phyloP scores from a whole-genome alignment of 352 stramenopile genomes.

The Pythium rishiriense region DNA sequence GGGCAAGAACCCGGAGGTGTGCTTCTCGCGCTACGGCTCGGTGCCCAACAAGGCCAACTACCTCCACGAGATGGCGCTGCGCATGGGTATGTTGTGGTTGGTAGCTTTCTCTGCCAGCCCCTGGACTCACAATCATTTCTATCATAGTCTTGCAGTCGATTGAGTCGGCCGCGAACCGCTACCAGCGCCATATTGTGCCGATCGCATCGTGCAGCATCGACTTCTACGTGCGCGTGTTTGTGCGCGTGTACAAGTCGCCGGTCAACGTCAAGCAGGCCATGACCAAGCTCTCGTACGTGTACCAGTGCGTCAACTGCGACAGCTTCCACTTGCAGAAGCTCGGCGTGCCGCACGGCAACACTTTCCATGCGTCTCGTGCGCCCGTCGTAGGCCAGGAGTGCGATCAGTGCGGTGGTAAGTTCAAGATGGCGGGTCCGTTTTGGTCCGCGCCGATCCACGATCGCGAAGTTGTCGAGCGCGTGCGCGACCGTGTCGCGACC shows the following conservation, averaged over 20 bases:
- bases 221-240: slow-evolving; percentile 99
- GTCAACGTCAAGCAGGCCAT: slow-evolving; percentile 93
- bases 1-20: slow-evolving; percentile 88
- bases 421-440: slow-evolving; percentile 95
- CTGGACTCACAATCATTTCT: background rate
- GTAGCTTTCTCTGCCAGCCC: background rate
- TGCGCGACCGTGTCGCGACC: slow-evolving; percentile 78
- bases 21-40: slow-evolving; percentile 84
- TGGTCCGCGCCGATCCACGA: slow-evolving; percentile 98
- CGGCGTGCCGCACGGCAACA: slow-evolving; percentile 85
- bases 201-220: slow-evolving; percentile 98
- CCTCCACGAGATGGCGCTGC: slow-evolving; percentile 86
- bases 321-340: slow-evolving; percentile 97
- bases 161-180: slow-evolving; percentile 93
- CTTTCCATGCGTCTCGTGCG: slow-evolving; percentile 77
- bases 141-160: slow-evolving; percentile 93
- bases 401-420: slow-evolving; percentile 83
- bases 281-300: slow-evolving; percentile 89
- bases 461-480: slow-evolving; percentile 82
- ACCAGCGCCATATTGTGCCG: slow-evolving; percentile 96
- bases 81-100: slow-evolving; percentile 75
- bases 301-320: slow-evolving; percentile 94
- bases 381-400: slow-evolving; percentile 71
- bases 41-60: slow-evolving; percentile 89
- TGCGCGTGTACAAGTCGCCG: slow-evolving; percentile 97